These are phyloP conservation scores for Vitis labrusca DNA, from an alignment of 164 flowering plant species.

Conservation along the genomic window DNA sequence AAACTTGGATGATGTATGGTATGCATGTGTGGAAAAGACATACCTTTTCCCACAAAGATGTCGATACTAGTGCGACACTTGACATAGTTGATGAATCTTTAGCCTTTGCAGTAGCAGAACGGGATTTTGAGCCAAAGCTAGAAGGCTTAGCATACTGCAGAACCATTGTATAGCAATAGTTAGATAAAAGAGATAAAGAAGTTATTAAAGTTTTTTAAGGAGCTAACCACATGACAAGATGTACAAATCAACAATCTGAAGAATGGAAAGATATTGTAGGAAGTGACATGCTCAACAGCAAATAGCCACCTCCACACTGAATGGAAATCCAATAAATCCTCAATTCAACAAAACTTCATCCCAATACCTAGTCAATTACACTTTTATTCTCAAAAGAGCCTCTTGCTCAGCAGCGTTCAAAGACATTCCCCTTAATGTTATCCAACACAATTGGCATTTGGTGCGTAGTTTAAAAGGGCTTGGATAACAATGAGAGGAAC, in stretches of 20 bases:
- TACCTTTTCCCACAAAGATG: slow-evolving; percentile 80
- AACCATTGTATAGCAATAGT: slow-evolving; percentile 17
- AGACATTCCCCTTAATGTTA: too few relatives aligned
- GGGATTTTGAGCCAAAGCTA: slow-evolving; percentile 58
- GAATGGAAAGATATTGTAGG: not conserved
- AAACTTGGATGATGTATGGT: too few relatives aligned
- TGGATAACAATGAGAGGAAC: too few relatives aligned
- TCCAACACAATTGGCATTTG: too few relatives aligned
- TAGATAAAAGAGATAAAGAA: not conserved
- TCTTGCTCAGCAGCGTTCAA: too few relatives aligned
- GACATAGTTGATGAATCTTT: slow-evolving; percentile 31
- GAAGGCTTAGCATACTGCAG: slow-evolving; percentile 53
- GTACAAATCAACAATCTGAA: not conserved
- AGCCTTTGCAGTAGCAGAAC: slow-evolving; percentile 39
- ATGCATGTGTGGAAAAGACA: not conserved
- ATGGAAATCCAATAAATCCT: not conserved
- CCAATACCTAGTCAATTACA: too few relatives aligned
- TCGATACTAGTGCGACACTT: slow-evolving; percentile 21
- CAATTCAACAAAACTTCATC: not conserved
- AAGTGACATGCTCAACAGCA: not conserved
- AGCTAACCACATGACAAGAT: not conserved
- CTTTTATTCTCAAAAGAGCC: too few relatives aligned
- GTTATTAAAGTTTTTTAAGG: too few relatives aligned
- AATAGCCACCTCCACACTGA: not conserved
- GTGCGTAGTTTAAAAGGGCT: too few relatives aligned